Evolutionary conservation across 768 basidiomycete genomes (phyloP), one percentile per base, ranked within the genome.

Genomic region (Agaricus subrufescens): DNA sequence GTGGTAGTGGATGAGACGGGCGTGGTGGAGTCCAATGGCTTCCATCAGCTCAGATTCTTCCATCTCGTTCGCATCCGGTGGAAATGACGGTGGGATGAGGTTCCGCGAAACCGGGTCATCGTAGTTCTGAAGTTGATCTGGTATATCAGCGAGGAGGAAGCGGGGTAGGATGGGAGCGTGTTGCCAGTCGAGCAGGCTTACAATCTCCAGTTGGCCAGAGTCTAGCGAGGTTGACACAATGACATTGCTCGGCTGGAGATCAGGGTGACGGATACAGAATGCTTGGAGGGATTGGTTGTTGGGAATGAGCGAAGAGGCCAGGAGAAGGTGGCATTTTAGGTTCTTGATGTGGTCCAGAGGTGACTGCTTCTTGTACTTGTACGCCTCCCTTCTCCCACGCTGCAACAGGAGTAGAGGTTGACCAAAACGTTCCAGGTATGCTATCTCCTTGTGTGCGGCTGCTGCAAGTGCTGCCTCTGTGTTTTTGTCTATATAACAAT

Each of bases 221-320:
- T 73, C 80, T 54, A 76, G 59, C 64, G 77, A 80, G 62, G 58
- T 70, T 15, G 71, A 71, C 39, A 83, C 75, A 58, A 77, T 67
- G 72, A 83, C 67, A 61, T 83, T 81, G 71, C 63, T 74, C 52
- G 56, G 72, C 62, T 76, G 71, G 72, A 78, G 76, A 65, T 83
- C 78, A 53, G 71, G 77, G 69, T 81, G 79, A 65, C 79, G 78
- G 69, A 82, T 79, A 66, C 72, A 56, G 70, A 82, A 82, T 65
- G 56, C 62, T 64, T 56, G 9, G 62, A 78, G 69, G 62, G 70
- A 56, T 0, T 67, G 60, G 66, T 80, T 52, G 58, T 48, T 73
- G 47, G 78, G 70, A 57, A 78, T 45, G 66, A 82, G 76, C 50
- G 72, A 79, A 19, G 79, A 64, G n/a, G 71, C 68, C 62, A 81